Conservation (phyloP, 1,139 yeast genomes). For the Debaryomycetaceae sp. region DNA sequence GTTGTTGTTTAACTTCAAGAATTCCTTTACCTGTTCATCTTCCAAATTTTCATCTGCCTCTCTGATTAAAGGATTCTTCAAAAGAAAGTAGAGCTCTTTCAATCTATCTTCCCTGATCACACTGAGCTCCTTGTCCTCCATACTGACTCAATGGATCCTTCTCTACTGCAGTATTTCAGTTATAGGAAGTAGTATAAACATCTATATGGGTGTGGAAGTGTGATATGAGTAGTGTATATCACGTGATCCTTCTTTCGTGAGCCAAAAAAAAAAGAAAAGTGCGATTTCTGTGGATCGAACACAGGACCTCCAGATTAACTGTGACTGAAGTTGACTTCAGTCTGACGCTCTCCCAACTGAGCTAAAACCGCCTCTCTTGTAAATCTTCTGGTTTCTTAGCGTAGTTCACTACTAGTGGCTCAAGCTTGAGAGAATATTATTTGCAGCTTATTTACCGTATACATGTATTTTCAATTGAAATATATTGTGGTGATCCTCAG, state of each 20-base stretch:
- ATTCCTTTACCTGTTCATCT: not conserved
- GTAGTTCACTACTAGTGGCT: no score
- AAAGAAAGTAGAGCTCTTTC: not conserved
- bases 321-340: constrained; percentile 41
- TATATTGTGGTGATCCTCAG: no score
- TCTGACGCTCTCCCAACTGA: constrained; percentile 59
- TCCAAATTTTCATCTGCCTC: not conserved
- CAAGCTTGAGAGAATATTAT: no score
- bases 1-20: not conserved
- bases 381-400: not conserved
- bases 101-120: not conserved
- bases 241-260: constrained; percentile 1
- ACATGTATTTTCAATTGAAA: no score
- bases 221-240: constrained; percentile 6
- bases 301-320: constrained; percentile 53
- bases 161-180: not conserved
- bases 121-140: not conserved
- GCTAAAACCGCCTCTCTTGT: constrained; percentile 34
- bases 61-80: not conserved
- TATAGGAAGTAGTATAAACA: not conserved
- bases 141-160: not conserved
- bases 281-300: constrained; percentile 56
- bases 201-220: not conserved
- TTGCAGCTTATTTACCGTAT: no score
- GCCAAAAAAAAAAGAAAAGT: constrained; percentile 15